Conservation (phyloP, 169 alveolate genomes). For the Plasmodium blacklocki region DNA sequence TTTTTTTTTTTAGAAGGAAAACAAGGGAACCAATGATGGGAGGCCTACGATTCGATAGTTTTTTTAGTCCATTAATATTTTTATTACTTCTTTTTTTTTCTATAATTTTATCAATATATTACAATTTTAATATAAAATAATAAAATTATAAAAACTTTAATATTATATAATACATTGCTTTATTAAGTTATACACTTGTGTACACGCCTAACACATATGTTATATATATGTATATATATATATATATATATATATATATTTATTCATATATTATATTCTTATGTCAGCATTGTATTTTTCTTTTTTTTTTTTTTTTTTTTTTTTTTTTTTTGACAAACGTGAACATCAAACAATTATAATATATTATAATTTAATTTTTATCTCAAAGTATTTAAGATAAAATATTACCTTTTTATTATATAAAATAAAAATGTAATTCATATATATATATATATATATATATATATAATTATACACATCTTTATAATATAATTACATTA, state of each 20-base stretch:
- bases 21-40: conserved; percentile 45
- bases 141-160: background rate
- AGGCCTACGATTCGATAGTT: conserved; percentile 59
- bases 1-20: conserved; percentile 28
- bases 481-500: too few species aligned
- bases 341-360: too few species aligned
- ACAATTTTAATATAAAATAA: conserved; percentile 32
- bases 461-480: too few species aligned
- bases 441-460: too few species aligned
- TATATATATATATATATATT: background rate
- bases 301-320: background rate
- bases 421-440: too few species aligned
- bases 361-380: too few species aligned
- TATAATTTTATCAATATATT: conserved; percentile 50
- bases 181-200: too few species aligned
- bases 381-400: too few species aligned
- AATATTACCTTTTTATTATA: too few species aligned
- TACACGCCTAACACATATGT: too few species aligned
- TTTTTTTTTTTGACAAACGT: background rate
- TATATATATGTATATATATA: too few species aligned
- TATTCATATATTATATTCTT: background rate
- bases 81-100: conserved; percentile 46
- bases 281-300: background rate
- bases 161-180: too few species aligned
- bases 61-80: conserved; percentile 60